Base-by-base conservation (phyloP, 768 basidiomycete genomes). In the Boletus pseudopeckii region DNA sequence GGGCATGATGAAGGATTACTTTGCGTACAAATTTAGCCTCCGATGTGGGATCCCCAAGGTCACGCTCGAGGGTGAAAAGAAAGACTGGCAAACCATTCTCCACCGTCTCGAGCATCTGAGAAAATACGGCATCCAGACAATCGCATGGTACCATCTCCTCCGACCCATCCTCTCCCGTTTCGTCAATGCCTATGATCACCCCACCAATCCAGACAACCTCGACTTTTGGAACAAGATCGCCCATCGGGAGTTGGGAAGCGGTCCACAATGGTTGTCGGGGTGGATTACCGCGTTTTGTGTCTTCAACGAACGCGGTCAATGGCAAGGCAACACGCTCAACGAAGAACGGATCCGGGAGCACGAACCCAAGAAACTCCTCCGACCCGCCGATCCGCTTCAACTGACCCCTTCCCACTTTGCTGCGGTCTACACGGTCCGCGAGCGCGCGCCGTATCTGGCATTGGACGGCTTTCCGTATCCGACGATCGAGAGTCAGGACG, bases 31-130 rank as follows among this genome's bases (percentile, higher is more conserved):
- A 32, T 62, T 72, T 33, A 38, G 40, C 10, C 45, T 66, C 9
- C 54, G 53, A 15, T 77, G 77, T 41, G 77, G 80, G 2, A 72
- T 80, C 4, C 76, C 79, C 15, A 68, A 62, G 32, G 68, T 81
- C 44, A 79, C 76, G 6, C 71, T 81, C 33, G 67, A 74, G 45
- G 79, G 79, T 1, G 68, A 66, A 37, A 67, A 64, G 32, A 48
- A 59, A 3, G 79, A 80, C 58, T 79, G 74, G 71, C 53, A 70
- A 15, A 55, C 59, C 5, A 64, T 80, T 11, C 62, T 73, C 7
- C 4, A 37, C 4, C 66, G 76, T 10, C 50, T 79, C 26, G 75
- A 77, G 11, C 74, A 71, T 54, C 62, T 79, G 42, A 64, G 65
- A 33, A 59, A 64, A 11, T 77, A 74, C 45, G 77, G 74, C 1